Evolutionary conservation across 257 asterid species (phyloP).

Genomic region (Schizonepeta tenuifolia): DNA sequence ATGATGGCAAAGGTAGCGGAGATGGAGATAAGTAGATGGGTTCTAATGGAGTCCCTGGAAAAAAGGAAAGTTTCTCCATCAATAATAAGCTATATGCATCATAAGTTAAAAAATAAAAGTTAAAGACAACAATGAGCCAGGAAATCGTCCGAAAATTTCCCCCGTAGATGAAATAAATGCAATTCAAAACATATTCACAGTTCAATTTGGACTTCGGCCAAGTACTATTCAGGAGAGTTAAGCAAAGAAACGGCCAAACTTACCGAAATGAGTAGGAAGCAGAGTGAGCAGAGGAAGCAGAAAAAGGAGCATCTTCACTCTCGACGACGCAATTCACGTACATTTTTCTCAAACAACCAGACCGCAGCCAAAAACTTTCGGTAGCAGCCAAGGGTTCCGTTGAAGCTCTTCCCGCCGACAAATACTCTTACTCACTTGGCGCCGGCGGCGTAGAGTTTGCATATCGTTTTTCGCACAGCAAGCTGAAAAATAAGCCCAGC

Average conservation of each 20-base stretch:
- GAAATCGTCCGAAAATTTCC: slow-evolving; percentile 9
- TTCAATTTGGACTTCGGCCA: background rate
- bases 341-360: slow-evolving; percentile 57
- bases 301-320: slow-evolving; percentile 71
- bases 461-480: slow-evolving; percentile 39
- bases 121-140: background rate
- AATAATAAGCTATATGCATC: slow-evolving; percentile 13
- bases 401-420: slow-evolving; percentile 43
- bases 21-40: slow-evolving; percentile 66
- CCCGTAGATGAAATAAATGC: background rate
- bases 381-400: slow-evolving; percentile 48
- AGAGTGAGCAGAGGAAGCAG: slow-evolving; percentile 65
- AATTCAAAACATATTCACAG: background rate
- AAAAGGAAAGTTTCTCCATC: slow-evolving; percentile 7
- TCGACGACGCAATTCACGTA: slow-evolving; percentile 46
- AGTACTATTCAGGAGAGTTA: background rate
- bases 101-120: background rate
- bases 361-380: slow-evolving; percentile 36
- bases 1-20: slow-evolving; percentile 47
- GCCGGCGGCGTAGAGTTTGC: slow-evolving; percentile 39
- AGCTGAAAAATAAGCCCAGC: slow-evolving; percentile 8
- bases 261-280: slow-evolving; percentile 66
- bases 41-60: slow-evolving; percentile 56
- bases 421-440: slow-evolving; percentile 48
- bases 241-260: slow-evolving; percentile 3